A percentile compares a stretch with the other conserved stretches of the same genome.
These are phyloP conservation scores for Staphylotrichum longicolle DNA, from an alignment of 495 filamentous ascomycete species.

Conservation along the genomic window DNA sequence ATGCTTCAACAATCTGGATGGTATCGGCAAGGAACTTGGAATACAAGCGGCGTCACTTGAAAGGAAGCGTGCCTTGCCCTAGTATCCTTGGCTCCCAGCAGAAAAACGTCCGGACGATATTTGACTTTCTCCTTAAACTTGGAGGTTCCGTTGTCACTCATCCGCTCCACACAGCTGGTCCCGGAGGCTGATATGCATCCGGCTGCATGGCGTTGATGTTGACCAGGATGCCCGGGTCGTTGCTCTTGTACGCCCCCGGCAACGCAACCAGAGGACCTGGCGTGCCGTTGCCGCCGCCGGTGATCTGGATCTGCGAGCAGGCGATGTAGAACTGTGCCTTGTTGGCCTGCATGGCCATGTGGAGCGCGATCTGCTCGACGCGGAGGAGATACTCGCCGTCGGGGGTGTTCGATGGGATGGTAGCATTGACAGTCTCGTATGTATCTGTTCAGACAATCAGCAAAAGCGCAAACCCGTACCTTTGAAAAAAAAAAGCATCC, in stretches of 20 bases:
- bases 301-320: slow-evolving; percentile 57
- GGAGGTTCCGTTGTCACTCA: neutral
- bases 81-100: too few relatives aligned
- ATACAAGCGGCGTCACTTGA: too few relatives aligned
- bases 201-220: slow-evolving; percentile 39
- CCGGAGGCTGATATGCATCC: slow-evolving; percentile 43
- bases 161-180: slow-evolving; percentile 43
- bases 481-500: neutral
- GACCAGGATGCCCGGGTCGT: slow-evolving; percentile 47
- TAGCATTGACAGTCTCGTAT: slow-evolving; percentile 43
- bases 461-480: neutral
- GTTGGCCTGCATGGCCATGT: slow-evolving; percentile 42
- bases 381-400: slow-evolving; percentile 57
- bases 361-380: slow-evolving; percentile 55
- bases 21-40: too few relatives aligned
- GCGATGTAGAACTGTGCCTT: slow-evolving; percentile 54
- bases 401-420: slow-evolving; percentile 44
- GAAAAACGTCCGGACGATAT: too few relatives aligned
- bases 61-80: too few relatives aligned
- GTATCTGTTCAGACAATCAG: slow-evolving; percentile 27
- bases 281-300: slow-evolving; percentile 46
- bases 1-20: too few relatives aligned
- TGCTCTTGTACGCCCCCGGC: slow-evolving; percentile 52
- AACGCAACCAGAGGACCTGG: slow-evolving; percentile 48
- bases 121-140: too few relatives aligned